Percentiles rank a stretch among this genome's conserved stretches.
Conservation (phyloP, 2,329 filamentous ascomycete genomes). For the Cadophora gregata region DNA sequence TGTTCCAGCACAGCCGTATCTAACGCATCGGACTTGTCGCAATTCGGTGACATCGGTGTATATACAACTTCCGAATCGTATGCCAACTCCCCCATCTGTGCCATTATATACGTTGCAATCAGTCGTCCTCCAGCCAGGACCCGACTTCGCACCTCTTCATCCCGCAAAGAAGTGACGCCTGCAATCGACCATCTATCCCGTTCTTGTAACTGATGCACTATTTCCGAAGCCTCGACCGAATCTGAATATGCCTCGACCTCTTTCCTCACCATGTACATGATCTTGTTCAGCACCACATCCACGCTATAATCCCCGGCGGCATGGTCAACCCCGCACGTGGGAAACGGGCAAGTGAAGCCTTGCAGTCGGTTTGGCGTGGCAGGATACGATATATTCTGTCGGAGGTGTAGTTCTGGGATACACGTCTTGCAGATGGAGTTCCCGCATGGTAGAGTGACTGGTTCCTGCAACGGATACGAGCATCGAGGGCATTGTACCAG, state of each 20-base stretch:
- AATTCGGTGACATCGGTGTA: conserved; percentile 41
- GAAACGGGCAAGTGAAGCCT: conserved; percentile 77
- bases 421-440: conserved; percentile 78
- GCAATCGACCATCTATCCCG: conserved; percentile 50
- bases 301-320: conserved; percentile 76
- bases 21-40: conserved; percentile 38
- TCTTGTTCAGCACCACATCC: conserved; percentile 78
- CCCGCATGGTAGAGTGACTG: conserved; percentile 82
- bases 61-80: conserved; percentile 63
- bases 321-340: conserved; percentile 72
- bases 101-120: conserved; percentile 69
- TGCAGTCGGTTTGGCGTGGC: conserved; percentile 67
- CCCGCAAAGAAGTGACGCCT: conserved; percentile 50
- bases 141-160: conserved; percentile 43
- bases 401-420: conserved; percentile 68
- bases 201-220: conserved; percentile 50
- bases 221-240: conserved; percentile 44
- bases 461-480: conserved; percentile 68
- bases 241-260: conserved; percentile 54
- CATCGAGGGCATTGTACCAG: conserved; percentile 81
- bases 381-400: conserved; percentile 79
- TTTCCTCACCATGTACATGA: conserved; percentile 64
- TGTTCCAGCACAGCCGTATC: conserved; percentile 60
- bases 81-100: conserved; percentile 63
- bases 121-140: conserved; percentile 64